Percentiles rank a stretch among this genome's conserved stretches.
phyloP scores from a whole-genome alignment of 2,329 filamentous ascomycete species.

The Aurifilum marmelostoma region DNA sequence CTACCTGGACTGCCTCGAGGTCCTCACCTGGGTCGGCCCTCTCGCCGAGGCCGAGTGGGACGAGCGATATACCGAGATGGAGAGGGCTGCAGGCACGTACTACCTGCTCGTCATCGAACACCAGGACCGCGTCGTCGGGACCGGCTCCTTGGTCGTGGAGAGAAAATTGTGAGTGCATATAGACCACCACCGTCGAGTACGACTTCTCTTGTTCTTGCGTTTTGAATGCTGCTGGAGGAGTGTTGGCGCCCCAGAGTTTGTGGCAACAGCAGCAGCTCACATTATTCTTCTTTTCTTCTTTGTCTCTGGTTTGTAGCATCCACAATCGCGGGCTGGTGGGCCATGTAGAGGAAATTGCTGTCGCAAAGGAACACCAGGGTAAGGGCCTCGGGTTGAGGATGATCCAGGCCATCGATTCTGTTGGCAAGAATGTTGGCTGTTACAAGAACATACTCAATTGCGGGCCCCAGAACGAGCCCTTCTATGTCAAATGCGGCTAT shows the following conservation, averaged over 20 bases:
- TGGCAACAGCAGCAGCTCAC: background rate
- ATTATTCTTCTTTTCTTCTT: background rate
- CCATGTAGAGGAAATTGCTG: conserved; percentile 84
- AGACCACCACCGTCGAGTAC: background rate
- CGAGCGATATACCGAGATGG: conserved; percentile 66
- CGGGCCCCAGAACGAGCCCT: conserved; percentile 75
- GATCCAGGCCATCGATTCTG: conserved; percentile 75
- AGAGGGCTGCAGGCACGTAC: conserved; percentile 53
- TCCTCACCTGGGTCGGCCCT: conserved; percentile 77
- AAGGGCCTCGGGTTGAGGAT: conserved; percentile 78
- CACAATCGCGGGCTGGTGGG: conserved; percentile 71
- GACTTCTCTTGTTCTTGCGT: too few relatives aligned
- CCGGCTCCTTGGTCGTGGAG: conserved; percentile 76
- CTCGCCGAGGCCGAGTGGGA: conserved; percentile 68
- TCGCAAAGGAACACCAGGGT: conserved; percentile 77
- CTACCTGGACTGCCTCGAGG: conserved; percentile 75
- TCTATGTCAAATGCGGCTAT: conserved; percentile 57
- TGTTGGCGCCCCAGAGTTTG: background rate
- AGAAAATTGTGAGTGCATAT: conserved; percentile 70
- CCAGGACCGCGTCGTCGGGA: conserved; percentile 67
- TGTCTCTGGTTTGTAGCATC: conserved; percentile 49
- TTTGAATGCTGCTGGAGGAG: background rate
- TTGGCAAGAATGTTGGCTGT: conserved; percentile 74
- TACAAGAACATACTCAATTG: conserved; percentile 84
- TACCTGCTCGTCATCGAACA: conserved; percentile 74